Base-by-base conservation (phyloP, 345 rosid genomes). In the Brassica incana region DNA sequence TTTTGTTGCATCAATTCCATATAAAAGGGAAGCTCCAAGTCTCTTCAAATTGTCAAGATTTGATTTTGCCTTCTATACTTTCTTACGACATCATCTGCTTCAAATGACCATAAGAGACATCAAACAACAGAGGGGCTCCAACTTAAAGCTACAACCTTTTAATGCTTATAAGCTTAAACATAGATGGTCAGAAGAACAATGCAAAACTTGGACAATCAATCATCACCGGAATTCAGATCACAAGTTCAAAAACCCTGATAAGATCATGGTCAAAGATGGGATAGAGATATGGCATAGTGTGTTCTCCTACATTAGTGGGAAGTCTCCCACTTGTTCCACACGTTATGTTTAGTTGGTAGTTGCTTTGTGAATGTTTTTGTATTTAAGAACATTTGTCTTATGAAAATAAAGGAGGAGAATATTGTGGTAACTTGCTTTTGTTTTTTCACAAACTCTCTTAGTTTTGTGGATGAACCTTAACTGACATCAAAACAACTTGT, bases 1-100 rank as follows among this genome's bases (percentile, higher is more conserved):
- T 52, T 66, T 78, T 50, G 85, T 87, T 14, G 91, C 89, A 85
- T 88, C 92, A 65, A 87, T 90, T 77, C 84, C 86, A 74, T 84
- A 81, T 18, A 85, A 78, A 59, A 83, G 33, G 14, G 35, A 25
- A 43, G 91, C 92, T 69, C 89, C 94, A 29, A 82, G 79, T 25
- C 23, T 65, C 75, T 72, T 6, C 29, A 88, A 71, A 8, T 52
- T 69, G n/a, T 69, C 27, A 60, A 88, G 45, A 52, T 91, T 90
- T 71, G 81, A 77, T 59, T 60, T 72, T 45, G 89, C 89, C 1
- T 81, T 75, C 81, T 81, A 83, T 87, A 87, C 45, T 83, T 86
- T 68, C 68, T 72, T 6, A 66, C 73, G 71, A 85, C 72, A 27
- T 2, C 71, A 72, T 76, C 93, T 91, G 84, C 61, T 76, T 38